A percentile compares a stretch with the other conserved stretches of the same genome.
These are phyloP conservation scores for Phytophthora quininea DNA, from an alignment of 352 stramenopile species.

Conservation along the genomic window DNA sequence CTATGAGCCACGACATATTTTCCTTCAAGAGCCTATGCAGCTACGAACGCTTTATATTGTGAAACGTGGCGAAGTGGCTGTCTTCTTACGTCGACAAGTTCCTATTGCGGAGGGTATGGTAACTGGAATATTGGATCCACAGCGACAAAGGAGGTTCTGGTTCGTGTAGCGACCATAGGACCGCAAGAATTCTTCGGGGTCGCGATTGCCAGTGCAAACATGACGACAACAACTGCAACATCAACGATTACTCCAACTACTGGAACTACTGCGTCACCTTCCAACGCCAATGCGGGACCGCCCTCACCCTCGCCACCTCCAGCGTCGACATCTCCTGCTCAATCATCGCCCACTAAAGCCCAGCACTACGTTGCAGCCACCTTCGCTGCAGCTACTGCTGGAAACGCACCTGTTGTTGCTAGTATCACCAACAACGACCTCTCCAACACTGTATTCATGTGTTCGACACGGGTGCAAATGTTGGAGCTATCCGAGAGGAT, in stretches of 20 bases:
- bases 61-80: conserved; percentile 67
- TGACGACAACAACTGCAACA: conserved; percentile 8
- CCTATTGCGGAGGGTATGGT: conserved; percentile 13
- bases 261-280: background rate
- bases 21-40: conserved; percentile 57
- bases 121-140: conserved; percentile 9
- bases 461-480: conserved; percentile 58
- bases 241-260: conserved; percentile 12
- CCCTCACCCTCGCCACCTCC: conserved; percentile 4
- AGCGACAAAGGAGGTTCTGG: conserved; percentile 43
- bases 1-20: conserved; percentile 68
- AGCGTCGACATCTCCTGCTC: conserved; percentile 8
- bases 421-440: conserved; percentile 29
- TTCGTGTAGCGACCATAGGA: conserved; percentile 76
- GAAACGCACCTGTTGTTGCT: background rate
- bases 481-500: conserved; percentile 72
- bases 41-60: conserved; percentile 71
- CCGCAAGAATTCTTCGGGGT: conserved; percentile 72
- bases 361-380: conserved; percentile 32
- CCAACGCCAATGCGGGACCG: background rate
- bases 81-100: conserved; percentile 52
- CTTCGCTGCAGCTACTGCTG: conserved; percentile 25
- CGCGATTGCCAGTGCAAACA: conserved; percentile 46
- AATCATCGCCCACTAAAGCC: conserved; percentile 10
- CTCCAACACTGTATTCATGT: conserved; percentile 61